Base-by-base conservation (phyloP, 148 eudicot genomes). In the Rhododendron ovatum region DNA sequence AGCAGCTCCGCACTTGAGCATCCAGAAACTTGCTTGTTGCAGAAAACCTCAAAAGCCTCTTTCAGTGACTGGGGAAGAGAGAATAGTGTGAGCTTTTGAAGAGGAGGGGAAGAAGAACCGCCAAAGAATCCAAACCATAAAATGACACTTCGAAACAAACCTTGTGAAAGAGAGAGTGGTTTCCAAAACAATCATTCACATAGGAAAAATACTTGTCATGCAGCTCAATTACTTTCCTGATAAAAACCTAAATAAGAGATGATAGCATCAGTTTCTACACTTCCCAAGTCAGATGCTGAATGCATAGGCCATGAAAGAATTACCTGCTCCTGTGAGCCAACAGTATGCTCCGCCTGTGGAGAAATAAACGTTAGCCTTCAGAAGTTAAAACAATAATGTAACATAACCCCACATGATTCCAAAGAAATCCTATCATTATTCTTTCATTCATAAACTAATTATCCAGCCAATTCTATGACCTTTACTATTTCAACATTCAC, bases 121-220 rank as follows among this genome's bases (percentile, higher is more conserved):
- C n/a, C 80, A 30, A 73, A 22, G 26, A 11, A 63, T n/a, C 61
- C 24, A 57, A 57, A 24, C 61, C 24, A 57, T 57, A 57, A 33
- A 71, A 4, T 41, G 22, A 78, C 20, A 5, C 6, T 80, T 17
- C 41, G 77, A 82, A 63, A n/a, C 18, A 30, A 20, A 91, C 92
- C 91, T 91, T 91, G 84, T 91, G 90, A 87, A 91, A 91, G 30
- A 91, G 90, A 9, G 90, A 3, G 83, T 91, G 84, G 81, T 85
- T 86, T 9, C 24, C 33, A 59, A 91, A 91, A 84, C 91, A 89
- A 24, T 80, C 81, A 12, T 28, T 86, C 35, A 91, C 90, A 53
- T 89, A 91, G n/a, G 88, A 71, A 82, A 83, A 73, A 37, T 73
- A 91, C 89, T 91, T 88, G 85, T 88, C 90, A 39, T 89, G 92